Conservation (phyloP, 208 protist species). For the Blastocrithidia nonstop region DNA sequence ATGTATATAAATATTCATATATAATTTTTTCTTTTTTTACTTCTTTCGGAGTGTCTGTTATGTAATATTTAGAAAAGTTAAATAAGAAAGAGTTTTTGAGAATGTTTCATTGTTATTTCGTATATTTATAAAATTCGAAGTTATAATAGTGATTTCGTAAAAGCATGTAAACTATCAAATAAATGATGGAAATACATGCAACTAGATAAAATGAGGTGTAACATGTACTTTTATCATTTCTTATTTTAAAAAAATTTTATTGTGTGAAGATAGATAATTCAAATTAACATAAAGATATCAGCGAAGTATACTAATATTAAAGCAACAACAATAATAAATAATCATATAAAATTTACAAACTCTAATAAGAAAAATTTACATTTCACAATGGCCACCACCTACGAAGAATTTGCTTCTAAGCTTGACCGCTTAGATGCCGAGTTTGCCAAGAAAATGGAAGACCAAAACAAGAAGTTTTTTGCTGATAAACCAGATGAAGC, state of each 20-base stretch:
- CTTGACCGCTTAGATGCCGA: conserved; percentile 83
- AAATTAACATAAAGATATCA: too few species aligned
- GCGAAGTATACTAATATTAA: too few species aligned
- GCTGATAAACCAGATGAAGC: conserved; percentile 81
- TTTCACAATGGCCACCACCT: conserved; percentile 64
- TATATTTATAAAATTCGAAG: too few species aligned
- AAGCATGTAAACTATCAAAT: too few species aligned
- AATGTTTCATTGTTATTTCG: not conserved
- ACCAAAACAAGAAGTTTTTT: conserved; percentile 88
- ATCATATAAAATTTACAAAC: conserved; percentile 2
- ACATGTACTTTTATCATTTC: too few species aligned
- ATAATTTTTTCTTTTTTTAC: not conserved
- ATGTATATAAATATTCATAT: not conserved
- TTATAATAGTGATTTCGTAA: too few species aligned
- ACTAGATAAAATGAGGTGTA: too few species aligned
- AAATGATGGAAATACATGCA: too few species aligned
- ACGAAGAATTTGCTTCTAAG: conserved; percentile 78
- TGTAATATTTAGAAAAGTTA: not conserved
- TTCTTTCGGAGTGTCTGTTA: too few species aligned
- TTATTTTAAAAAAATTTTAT: too few species aligned
- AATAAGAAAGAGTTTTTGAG: not conserved
- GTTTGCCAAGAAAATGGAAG: conserved; percentile 86
- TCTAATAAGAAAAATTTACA: too few species aligned
- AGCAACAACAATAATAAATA: not conserved
- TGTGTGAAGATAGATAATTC: too few species aligned